phyloP scores from a whole-genome alignment of 345 rosid genomes.

The Alliaria petiolata region DNA sequence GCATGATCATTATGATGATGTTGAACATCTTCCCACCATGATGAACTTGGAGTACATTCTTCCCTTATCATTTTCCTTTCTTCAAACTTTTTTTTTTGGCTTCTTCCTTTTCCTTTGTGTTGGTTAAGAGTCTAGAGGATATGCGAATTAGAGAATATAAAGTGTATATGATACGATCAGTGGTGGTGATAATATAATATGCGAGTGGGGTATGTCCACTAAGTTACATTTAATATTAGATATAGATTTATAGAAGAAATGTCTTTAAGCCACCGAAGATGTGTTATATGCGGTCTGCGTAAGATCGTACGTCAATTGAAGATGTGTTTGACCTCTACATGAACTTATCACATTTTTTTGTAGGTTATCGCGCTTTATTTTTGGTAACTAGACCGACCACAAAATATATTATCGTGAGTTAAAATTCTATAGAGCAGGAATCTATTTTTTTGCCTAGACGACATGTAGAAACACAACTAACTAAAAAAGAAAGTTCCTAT shows the following conservation, averaged over 20 bases:
- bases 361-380: neutral
- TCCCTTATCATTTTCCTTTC: conserved; percentile 35
- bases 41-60: conserved; percentile 43
- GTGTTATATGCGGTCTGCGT: conserved; percentile 36
- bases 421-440: neutral
- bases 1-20: conserved; percentile 46
- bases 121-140: conserved; percentile 27
- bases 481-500: no score
- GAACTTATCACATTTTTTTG: conserved; percentile 8
- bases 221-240: conserved; percentile 35
- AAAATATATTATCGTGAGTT: neutral
- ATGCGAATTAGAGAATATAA: conserved; percentile 33
- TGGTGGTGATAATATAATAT: conserved; percentile 52
- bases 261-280: conserved; percentile 21
- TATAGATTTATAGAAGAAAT: conserved; percentile 19
- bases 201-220: conserved; percentile 65
- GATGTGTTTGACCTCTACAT: conserved; percentile 23
- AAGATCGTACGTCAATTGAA: conserved; percentile 34
- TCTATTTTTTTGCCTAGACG: neutral
- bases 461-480: neutral
- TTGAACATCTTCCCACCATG: conserved; percentile 64
- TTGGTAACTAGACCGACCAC: neutral
- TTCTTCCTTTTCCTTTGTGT: neutral
- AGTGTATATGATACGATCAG: conserved; percentile 34
- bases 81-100: neutral